phyloP scores from a whole-genome alignment of 169 alveolate species.

The Miamiensis avidus region DNA sequence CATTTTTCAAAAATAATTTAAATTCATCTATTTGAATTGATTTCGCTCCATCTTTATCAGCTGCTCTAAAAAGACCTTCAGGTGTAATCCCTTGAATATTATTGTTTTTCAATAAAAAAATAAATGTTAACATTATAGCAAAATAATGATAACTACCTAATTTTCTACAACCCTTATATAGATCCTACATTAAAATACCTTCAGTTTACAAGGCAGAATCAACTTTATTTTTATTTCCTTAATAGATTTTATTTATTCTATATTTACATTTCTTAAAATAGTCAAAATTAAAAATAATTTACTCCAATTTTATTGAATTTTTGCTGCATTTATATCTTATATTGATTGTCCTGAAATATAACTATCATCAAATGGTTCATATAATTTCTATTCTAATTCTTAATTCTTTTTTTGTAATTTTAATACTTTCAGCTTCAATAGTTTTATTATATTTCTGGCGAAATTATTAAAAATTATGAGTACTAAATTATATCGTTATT shows the following conservation, averaged over 20 bases:
- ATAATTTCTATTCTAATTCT: neutral
- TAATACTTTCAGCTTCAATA: neutral
- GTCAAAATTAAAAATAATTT: too few relatives aligned
- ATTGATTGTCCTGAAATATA: too few relatives aligned
- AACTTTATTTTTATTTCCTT: neutral
- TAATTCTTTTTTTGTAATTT: too few relatives aligned
- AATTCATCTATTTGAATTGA: conserved; percentile 24
- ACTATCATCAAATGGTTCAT: neutral
- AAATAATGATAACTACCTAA: neutral
- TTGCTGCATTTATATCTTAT: too few relatives aligned
- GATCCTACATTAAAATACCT: neutral
- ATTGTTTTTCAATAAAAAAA: too few relatives aligned
- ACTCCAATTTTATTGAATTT: too few relatives aligned
- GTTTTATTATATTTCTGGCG: neutral
- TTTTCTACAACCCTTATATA: neutral
- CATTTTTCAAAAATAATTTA: conserved; percentile 26
- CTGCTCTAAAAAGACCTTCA: conserved; percentile 25
- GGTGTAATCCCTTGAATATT: conserved; percentile 9
- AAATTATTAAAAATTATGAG: too few relatives aligned
- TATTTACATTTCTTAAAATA: too few relatives aligned
- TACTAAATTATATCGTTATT: too few relatives aligned
- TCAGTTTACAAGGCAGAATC: neutral
- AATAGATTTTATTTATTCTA: too few relatives aligned
- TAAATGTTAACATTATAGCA: neutral
- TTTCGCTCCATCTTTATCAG: conserved; percentile 27